A percentile compares a stretch with the other conserved stretches of the same genome.
phyloP scores from a whole-genome alignment of 73 alveolate genomes.

The Paramecium biaurelia region DNA sequence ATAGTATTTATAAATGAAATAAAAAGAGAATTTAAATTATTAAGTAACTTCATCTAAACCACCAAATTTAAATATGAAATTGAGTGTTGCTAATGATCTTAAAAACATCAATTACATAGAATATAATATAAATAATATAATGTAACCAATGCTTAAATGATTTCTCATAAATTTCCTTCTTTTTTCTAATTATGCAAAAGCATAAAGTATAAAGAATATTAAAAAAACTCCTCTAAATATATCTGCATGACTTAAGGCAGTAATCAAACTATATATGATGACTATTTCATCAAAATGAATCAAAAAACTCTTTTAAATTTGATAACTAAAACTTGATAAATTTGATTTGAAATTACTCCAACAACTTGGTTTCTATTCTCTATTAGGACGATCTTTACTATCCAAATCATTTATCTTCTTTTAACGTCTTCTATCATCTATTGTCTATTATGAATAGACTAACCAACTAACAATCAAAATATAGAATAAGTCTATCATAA shows the following conservation, averaged over 20 bases:
- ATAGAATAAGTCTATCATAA: background rate
- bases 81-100: background rate
- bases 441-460: background rate
- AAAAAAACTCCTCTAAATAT: constrained; percentile 36
- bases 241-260: constrained; percentile 24
- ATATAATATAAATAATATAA: constrained; percentile 4
- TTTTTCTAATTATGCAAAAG: background rate
- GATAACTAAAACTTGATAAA: background rate
- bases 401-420: background rate
- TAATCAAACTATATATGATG: background rate
- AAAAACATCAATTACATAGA: constrained; percentile 2
- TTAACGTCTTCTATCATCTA: constrained; percentile 16
- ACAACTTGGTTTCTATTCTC: background rate
- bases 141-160: background rate
- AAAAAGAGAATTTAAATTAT: background rate
- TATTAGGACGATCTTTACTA: background rate
- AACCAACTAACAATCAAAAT: constrained; percentile 32
- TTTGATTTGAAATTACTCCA: background rate
- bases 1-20: constrained; percentile 18
- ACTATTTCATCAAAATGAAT: constrained; percentile 52
- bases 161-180: constrained; percentile 34
- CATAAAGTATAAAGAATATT: constrained; percentile 29
- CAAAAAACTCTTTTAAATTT: background rate
- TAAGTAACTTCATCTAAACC: constrained; percentile 35
- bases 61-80: background rate